Evolutionary conservation across 805 yeast species (phyloP).

Genomic region (Kuraishia hungarica): DNA sequence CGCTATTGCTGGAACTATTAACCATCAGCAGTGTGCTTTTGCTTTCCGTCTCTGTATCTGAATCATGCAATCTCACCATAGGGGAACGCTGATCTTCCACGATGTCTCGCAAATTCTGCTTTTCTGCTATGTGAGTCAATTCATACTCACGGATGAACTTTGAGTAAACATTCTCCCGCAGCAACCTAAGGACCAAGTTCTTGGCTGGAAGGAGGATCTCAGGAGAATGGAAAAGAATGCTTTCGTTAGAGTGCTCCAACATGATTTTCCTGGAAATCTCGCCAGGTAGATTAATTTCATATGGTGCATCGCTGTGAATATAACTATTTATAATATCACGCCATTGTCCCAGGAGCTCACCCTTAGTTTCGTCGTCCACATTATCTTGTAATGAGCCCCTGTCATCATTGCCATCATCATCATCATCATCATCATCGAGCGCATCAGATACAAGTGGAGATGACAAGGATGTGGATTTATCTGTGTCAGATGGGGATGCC

Average conservation of each 20-base stretch:
- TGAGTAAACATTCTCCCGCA: constrained; percentile 24
- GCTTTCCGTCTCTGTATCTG: background rate
- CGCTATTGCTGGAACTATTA: background rate
- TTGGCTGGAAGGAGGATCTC: constrained; percentile 20
- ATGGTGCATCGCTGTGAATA: constrained; percentile 31
- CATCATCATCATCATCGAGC: background rate
- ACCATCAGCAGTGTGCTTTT: background rate
- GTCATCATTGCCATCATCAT: background rate
- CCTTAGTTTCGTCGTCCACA: background rate
- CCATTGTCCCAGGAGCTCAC: constrained; percentile 7
- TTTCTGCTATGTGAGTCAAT: background rate
- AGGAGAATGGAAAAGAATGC: constrained; percentile 20
- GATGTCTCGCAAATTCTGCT: background rate
- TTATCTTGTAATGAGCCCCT: background rate
- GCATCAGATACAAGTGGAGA: background rate
- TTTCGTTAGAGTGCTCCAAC: constrained; percentile 16
- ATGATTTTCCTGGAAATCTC: constrained; percentile 23
- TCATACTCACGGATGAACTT: constrained; percentile 10
- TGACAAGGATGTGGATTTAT: background rate
- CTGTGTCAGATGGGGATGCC: background rate
- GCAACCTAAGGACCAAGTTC: constrained; percentile 20
- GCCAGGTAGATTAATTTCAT: constrained; percentile 40
- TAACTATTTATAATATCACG: constrained; percentile 27
- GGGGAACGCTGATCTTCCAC: background rate
- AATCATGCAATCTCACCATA: background rate